These are phyloP conservation scores for Trametes sanguinea DNA, from an alignment of 768 basidiomycete species.

Conservation along the genomic window DNA sequence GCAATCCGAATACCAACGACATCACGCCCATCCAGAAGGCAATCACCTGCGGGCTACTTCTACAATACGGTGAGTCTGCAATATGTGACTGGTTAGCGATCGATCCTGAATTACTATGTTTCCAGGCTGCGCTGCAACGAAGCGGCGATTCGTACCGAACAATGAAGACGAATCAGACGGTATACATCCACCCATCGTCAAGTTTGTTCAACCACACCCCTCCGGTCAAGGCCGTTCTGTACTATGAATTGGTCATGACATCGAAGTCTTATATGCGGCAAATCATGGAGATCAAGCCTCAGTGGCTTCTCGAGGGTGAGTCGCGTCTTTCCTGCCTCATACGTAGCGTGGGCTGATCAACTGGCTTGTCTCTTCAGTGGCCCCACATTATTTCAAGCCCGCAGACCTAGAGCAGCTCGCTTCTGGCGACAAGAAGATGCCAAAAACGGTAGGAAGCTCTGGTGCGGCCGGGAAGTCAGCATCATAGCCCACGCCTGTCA, in stretches of 20 bases:
- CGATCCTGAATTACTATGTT: not conserved
- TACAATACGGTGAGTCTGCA: conserved; percentile 75
- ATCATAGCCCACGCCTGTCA: not conserved
- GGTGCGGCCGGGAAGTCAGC: conserved; percentile 21
- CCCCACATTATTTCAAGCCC: conserved; percentile 94
- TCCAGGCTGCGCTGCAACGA: conserved; percentile 87
- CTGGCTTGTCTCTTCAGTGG: conserved; percentile 53
- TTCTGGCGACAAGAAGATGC: conserved; percentile 90
- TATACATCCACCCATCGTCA: conserved; percentile 96
- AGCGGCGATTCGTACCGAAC: conserved; percentile 97
- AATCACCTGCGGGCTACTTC: conserved; percentile 92
- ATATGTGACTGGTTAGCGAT: not conserved
- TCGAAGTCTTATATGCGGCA: conserved; percentile 98
- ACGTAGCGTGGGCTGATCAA: not conserved
- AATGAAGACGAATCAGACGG: conserved; percentile 93
- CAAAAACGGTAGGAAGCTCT: conserved; percentile 60
- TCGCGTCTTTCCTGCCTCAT: not conserved
- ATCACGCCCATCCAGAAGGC: conserved; percentile 95
- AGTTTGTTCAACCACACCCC: conserved; percentile 95
- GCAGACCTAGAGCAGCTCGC: conserved; percentile 81
- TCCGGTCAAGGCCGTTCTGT: conserved; percentile 84
- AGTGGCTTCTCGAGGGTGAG: conserved; percentile 89
- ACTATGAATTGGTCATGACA: conserved; percentile 98
- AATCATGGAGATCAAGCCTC: conserved; percentile 97
- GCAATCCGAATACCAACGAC: conserved; percentile 91